Evolutionary conservation across 2,329 filamentous ascomycete species (phyloP), one percentile per base, ranked within the genome.

Genomic region (Trichoderma sp.): DNA sequence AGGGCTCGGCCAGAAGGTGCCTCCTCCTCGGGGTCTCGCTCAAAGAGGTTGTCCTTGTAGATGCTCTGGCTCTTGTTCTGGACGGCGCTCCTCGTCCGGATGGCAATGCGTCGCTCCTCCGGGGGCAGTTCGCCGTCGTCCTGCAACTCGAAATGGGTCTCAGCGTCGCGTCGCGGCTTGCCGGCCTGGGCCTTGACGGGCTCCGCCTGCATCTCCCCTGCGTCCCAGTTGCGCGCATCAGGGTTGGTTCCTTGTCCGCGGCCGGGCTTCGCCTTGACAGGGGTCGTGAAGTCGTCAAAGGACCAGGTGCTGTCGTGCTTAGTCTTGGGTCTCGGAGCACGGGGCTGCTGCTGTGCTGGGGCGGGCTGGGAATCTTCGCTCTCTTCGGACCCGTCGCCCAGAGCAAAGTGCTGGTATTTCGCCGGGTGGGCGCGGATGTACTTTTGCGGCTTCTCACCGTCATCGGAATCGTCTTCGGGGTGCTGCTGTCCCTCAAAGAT

Each of bases 201-300:
- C 54, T 64, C 62, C 7, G 54, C 48, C 3, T 43, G 85, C 67
- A 44, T 62, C 15, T 50, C 51, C 54, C 93, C 89, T 55, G 89
- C 88, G 70, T 89, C 90, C 87, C 91, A 96, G 75, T 95, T 90
- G 63, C 91, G 89, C 67, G 88, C 84, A 67, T 95, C 88, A 73
- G 92, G 86, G 55, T 64, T 55, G 34, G 45, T 63, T 45, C 50
- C 59, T 21, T 60, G 55, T 45, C 83, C 80, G 66, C 88, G 84
- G 61, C 82, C 74, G 24, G 84, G 75, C 76, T 89, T 90, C 52
- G 82, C 79, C 82, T 96, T 97, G 69, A 89, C 85, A 0, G 94
- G 94, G 0, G 93, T 97, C 17, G 81, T 80, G 72, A 96, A 96
- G 78, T 97, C 93, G 67, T 92, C 87, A 76, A 98, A 98, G 56